Conservation (phyloP, 352 stramenopile genomes). For the Globisporangium ultimum region DNA sequence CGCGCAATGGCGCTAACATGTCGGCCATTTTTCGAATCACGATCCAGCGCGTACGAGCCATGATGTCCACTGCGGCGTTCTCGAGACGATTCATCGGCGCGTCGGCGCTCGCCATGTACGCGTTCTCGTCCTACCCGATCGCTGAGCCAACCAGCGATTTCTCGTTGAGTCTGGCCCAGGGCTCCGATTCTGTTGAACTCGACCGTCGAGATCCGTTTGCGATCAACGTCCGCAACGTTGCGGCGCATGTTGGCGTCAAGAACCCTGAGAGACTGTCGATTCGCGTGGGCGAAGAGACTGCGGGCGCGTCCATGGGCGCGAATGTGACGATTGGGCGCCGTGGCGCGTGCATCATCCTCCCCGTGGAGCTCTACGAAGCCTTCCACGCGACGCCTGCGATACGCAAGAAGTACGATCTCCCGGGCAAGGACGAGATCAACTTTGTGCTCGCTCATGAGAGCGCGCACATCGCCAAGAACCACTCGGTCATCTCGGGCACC, state of each 20-base stretch:
- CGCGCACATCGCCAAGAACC: conserved; percentile 80
- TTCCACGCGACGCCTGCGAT: conserved; percentile 57
- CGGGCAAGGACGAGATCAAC: conserved; percentile 70
- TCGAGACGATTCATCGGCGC: conserved; percentile 31
- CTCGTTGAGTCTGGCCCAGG: conserved; percentile 57
- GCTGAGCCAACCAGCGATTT: conserved; percentile 54
- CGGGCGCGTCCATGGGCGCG: conserved; percentile 57
- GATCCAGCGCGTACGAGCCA: background rate
- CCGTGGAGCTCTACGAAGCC: conserved; percentile 75
- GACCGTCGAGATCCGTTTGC: conserved; percentile 57
- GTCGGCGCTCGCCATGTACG: conserved; percentile 35
- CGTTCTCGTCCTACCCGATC: conserved; percentile 48
- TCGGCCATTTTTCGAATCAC: background rate
- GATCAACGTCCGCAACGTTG: conserved; percentile 57
- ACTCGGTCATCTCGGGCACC: conserved; percentile 56
- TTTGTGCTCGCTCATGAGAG: conserved; percentile 84
- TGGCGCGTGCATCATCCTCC: conserved; percentile 69
- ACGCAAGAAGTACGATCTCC: conserved; percentile 50
- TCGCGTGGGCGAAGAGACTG: conserved; percentile 53
- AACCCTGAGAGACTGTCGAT: conserved; percentile 68
- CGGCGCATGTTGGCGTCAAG: conserved; percentile 57
- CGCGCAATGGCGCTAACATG: background rate
- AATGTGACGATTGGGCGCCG: conserved; percentile 55
- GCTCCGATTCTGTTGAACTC: conserved; percentile 49
- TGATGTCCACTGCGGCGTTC: conserved; percentile 31